Conservation (phyloP, 2,329 filamentous ascomycete genomes). For the Cytospora mali region DNA sequence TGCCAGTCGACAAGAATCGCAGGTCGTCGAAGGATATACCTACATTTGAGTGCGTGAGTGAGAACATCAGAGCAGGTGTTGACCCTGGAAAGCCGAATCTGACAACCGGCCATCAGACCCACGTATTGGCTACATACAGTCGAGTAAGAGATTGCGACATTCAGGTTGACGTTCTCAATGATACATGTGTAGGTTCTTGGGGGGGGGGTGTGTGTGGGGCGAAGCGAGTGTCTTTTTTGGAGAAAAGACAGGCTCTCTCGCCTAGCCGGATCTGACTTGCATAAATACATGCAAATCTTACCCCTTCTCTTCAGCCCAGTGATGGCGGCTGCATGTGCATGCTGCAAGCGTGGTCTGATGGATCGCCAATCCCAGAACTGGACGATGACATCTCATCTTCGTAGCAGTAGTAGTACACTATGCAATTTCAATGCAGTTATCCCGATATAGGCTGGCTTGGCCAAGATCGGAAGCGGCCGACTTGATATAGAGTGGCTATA, state of each 20-base stretch:
- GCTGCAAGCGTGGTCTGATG: neutral
- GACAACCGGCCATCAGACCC: neutral
- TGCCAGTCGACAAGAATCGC: no score
- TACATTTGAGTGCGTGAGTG: neutral
- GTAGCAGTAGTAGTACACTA: no score
- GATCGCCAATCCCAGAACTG: neutral
- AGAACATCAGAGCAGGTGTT: neutral
- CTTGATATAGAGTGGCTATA: neutral
- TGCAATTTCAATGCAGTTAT: no score
- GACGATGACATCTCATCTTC: neutral
- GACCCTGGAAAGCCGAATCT: neutral
- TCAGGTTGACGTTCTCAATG: neutral
- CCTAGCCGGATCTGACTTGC: neutral
- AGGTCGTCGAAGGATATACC: no score
- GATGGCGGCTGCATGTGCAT: neutral
- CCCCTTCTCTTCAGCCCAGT: constrained; percentile 1
- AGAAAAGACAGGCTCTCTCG: neutral
- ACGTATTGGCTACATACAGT: neutral
- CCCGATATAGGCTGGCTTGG: neutral
- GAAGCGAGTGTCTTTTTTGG: neutral
- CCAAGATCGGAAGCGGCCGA: neutral
- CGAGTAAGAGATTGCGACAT: neutral
- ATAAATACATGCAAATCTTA: neutral
- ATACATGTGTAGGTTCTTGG: no score
- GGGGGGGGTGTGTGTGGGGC: no score